These are phyloP conservation scores for Penicillium chermesinum DNA, from an alignment of 495 filamentous ascomycete species.

Conservation along the genomic window DNA sequence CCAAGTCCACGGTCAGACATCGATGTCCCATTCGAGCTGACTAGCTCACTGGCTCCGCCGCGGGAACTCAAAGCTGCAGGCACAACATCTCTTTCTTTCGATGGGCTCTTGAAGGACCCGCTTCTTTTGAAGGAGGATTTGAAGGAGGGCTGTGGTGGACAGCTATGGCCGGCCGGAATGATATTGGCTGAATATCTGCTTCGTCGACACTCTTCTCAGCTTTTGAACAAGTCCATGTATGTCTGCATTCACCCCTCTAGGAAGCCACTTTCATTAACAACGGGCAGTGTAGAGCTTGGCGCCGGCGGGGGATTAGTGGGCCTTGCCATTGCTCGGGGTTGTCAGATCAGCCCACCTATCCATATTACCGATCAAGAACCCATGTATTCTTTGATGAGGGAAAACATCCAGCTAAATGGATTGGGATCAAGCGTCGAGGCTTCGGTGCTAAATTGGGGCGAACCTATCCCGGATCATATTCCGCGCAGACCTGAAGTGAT, in stretches of 20 bases:
- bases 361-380: conserved; percentile 80
- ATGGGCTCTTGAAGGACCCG: conserved; percentile 62
- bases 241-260: conserved; percentile 2
- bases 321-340: conserved; percentile 38
- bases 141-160: conserved; percentile 80
- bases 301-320: conserved; percentile 88
- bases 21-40: conserved; percentile 40
- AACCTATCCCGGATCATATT: conserved; percentile 30
- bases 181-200: conserved; percentile 80
- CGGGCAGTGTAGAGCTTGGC: conserved; percentile 76
- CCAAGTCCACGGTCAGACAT: conserved; percentile 20
- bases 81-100: conserved; percentile 62
- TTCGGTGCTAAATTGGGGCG: conserved; percentile 69
- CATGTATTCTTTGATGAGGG: conserved; percentile 76
- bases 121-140: conserved; percentile 80
- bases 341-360: conserved; percentile 39
- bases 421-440: conserved; percentile 57
- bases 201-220: conserved; percentile 52
- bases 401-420: conserved; percentile 76
- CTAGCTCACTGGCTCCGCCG: conserved; percentile 63
- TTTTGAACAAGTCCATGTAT: conserved; percentile 68
- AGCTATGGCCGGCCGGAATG: conserved; percentile 92
- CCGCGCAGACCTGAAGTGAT: conserved; percentile 62
- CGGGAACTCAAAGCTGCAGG: conserved; percentile 59
- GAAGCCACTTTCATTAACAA: neutral